Conservation (phyloP, 768 basidiomycete genomes). For the Trametes villosa region DNA sequence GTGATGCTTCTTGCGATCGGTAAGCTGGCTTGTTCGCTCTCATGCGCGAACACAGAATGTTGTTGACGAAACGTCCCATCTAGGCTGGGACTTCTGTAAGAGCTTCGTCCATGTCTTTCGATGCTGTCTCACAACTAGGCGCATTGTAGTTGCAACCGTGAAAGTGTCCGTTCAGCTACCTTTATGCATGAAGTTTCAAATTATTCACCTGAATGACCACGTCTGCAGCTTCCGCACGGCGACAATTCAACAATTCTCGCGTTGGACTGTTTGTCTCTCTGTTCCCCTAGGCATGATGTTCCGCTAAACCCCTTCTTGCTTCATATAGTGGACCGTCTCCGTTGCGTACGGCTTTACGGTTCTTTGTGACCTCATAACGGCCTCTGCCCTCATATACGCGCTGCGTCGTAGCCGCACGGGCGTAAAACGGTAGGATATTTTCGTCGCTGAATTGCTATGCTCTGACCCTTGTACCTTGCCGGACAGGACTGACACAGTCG, state of each 20-base stretch:
- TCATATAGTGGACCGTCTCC: not conserved
- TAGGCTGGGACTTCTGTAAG: not conserved
- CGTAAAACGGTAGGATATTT: not conserved
- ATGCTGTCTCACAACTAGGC: no score
- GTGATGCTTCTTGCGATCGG: no score
- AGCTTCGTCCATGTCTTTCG: no score
- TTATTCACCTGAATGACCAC: not conserved
- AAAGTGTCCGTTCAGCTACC: not conserved
- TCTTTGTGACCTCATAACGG: not conserved
- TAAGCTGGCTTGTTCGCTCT: no score
- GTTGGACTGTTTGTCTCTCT: not conserved
- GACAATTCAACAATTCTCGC: not conserved
- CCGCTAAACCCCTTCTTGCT: not conserved
- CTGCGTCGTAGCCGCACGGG: slow-evolving; percentile 1
- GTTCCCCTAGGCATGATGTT: no score
- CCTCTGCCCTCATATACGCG: not conserved
- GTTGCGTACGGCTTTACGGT: not conserved
- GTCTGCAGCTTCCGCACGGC: not conserved
- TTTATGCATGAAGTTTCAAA: not conserved
- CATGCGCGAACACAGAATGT: no score
- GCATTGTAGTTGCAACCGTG: not conserved
- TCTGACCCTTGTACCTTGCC: not conserved
- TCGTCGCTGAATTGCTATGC: no score
- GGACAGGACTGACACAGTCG: not conserved
- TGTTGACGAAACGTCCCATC: not conserved